phyloP scores from a whole-genome alignment of 2,329 filamentous ascomycete species.

The Calonectria crousiana region DNA sequence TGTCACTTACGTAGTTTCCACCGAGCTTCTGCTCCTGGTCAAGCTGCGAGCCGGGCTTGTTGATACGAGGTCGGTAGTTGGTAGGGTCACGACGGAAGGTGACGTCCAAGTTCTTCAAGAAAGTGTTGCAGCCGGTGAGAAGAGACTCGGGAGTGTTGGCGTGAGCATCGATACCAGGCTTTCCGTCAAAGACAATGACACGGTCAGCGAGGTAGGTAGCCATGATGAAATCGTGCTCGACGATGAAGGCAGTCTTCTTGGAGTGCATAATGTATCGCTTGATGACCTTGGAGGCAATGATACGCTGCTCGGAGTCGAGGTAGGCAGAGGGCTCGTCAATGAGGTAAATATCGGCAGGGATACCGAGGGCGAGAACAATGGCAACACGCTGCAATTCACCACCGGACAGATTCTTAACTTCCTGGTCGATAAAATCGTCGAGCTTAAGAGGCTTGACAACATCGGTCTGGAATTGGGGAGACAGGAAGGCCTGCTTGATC shows the following conservation, averaged over 20 bases:
- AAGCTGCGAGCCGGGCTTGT: conserved; percentile 95
- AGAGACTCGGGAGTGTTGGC: conserved; percentile 93
- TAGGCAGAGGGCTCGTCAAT: conserved; percentile 99
- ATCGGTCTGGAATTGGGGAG: conserved; percentile 98
- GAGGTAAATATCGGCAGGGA: conserved; percentile 97
- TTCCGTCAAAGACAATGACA: conserved; percentile 97
- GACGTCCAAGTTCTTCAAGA: conserved; percentile 96
- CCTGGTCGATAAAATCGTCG: conserved; percentile 99
- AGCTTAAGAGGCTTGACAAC: conserved; percentile 99
- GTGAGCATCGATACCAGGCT: conserved; percentile 88
- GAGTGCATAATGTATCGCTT: conserved; percentile 99
- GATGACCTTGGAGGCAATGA: conserved; percentile 96
- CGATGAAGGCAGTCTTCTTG: conserved; percentile 99
- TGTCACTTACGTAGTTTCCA: conserved; percentile 84
- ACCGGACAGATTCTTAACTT: conserved; percentile 98
- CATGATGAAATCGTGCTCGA: conserved; percentile 99
- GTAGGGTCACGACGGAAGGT: conserved; percentile 98
- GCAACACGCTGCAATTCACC: conserved; percentile 99
- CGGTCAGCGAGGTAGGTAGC: conserved; percentile 82
- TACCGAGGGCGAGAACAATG: conserved; percentile 94
- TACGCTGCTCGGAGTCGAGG: conserved; percentile 98
- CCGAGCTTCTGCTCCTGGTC: conserved; percentile 96
- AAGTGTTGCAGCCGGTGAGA: conserved; percentile 94
- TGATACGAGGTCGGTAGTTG: conserved; percentile 97
- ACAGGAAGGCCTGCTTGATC: conserved; percentile 97